Evolutionary conservation across 441 rosid species (phyloP), one percentile per base, ranked within the genome.

Genomic region (Lepidium campestre): DNA sequence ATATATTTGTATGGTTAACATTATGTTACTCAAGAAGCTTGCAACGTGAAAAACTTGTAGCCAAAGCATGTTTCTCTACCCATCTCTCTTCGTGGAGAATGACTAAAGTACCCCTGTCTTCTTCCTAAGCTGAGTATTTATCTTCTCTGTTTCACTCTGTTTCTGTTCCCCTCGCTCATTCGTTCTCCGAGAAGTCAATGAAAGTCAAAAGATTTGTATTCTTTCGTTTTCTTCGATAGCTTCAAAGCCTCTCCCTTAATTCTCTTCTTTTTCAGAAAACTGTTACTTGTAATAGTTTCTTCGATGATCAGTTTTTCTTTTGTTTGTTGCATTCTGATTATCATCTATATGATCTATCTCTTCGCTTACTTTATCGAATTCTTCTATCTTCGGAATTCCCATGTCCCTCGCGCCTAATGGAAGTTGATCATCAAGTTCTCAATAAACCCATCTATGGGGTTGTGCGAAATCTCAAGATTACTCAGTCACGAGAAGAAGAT

Each of bases 381-480:
- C 49, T 61, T 65, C 73, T 63, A 44, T 2, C 49, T 37, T 18
- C 41, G 18, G 42, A 52, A 49, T 34, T 55, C 61, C 10, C 68
- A n/a, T 1, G 44, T 34, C 5, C 71, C 41, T 36, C 71, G 67
- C 34, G 68, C 65, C 52, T 69, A 14, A 35, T 57, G 71, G 75
- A 77, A 76, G 74, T 76, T 71, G 46, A 57, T 58, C 71, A 65
- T 59, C 80, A 53, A 53, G 72, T 37, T 57, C 73, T 73, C 62
- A 23, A 64, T 74, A 73, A 79, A 17, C 77, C 83, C 81, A 72
- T 40, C 49, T 69, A 19, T 61, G 85, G 79, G 25, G 73, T 23
- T 62, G 61, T 63, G 36, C 74, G 77, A 79, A 72, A 78, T 41
- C 83, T 77, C 70, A 76, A 74, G 75, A 78, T 78, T 57, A 18